Percentiles rank a stretch among this genome's conserved stretches.
phyloP scores from a whole-genome alignment of 768 basidiomycete species.

The Hirschioporus abietinus region DNA sequence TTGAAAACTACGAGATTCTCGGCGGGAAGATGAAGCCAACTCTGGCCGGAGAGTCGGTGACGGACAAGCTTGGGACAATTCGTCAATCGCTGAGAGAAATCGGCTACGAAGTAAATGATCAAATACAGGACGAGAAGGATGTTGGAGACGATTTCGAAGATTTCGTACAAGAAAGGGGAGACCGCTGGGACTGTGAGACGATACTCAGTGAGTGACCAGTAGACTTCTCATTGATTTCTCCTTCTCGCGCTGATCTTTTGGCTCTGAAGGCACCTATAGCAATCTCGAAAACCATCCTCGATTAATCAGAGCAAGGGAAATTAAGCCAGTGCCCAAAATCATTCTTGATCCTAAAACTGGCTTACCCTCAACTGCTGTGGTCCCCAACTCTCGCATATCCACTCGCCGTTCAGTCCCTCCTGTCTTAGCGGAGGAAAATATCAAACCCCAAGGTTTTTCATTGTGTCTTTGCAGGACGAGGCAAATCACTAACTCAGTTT shows the following conservation, averaged over 20 bases:
- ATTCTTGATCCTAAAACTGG: slow-evolving; percentile 72
- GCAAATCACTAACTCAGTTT: background rate
- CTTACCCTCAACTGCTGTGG: slow-evolving; percentile 45
- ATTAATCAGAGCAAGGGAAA: slow-evolving; percentile 65
- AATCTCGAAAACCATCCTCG: slow-evolving; percentile 97
- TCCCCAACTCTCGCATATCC: slow-evolving; percentile 13
- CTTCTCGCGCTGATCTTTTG: slow-evolving; percentile 11
- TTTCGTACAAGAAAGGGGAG: slow-evolving; percentile 52
- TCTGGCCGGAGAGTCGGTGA: slow-evolving; percentile 64
- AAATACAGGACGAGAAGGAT: slow-evolving; percentile 41
- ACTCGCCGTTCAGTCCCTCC: background rate
- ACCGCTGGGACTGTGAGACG: slow-evolving; percentile 95
- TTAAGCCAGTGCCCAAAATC: slow-evolving; percentile 56
- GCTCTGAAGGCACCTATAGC: slow-evolving; percentile 79
- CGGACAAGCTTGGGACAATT: slow-evolving; percentile 74
- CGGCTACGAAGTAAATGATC: slow-evolving; percentile 28
- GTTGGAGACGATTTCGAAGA: slow-evolving; percentile 34
- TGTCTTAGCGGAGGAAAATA: background rate
- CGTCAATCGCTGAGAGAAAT: slow-evolving; percentile 24
- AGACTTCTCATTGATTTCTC: background rate
- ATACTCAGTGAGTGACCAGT: slow-evolving; percentile 69
- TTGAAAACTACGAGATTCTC: slow-evolving; percentile 85
- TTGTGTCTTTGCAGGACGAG: background rate
- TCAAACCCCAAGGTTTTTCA: background rate
- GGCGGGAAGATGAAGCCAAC: slow-evolving; percentile 81